phyloP scores from a whole-genome alignment of 257 asterid genomes.

The Nyctanthes arbortristis region DNA sequence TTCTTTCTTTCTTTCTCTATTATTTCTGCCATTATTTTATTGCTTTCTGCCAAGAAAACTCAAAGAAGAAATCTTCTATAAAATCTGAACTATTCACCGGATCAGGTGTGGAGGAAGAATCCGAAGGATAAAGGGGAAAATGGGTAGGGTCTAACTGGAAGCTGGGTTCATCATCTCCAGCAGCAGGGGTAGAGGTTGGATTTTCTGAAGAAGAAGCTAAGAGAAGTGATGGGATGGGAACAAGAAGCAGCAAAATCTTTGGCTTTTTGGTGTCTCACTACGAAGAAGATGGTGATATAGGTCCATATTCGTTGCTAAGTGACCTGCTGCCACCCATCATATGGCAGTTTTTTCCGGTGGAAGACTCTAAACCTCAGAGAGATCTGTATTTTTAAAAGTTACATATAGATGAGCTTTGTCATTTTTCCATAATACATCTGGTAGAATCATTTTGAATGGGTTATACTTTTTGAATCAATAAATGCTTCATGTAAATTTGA shows the following conservation, averaged over 20 bases:
- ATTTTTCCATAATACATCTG: too few relatives aligned
- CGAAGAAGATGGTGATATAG: slow-evolving; percentile 17
- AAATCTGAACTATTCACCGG: slow-evolving; percentile 53
- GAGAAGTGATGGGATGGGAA: neutral
- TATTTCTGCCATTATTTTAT: neutral
- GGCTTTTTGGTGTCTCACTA: slow-evolving; percentile 55
- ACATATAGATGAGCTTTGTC: too few relatives aligned
- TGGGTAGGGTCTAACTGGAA: slow-evolving; percentile 48
- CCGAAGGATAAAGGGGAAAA: slow-evolving; percentile 39
- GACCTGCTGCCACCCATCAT: slow-evolving; percentile 68
- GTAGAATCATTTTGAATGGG: too few relatives aligned
- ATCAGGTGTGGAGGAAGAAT: slow-evolving; percentile 34
- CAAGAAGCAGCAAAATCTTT: slow-evolving; percentile 47
- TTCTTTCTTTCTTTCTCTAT: too few relatives aligned
- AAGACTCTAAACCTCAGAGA: slow-evolving; percentile 58
- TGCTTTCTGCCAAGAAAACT: neutral
- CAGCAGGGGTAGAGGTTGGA: slow-evolving; percentile 42
- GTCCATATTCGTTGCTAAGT: slow-evolving; percentile 30
- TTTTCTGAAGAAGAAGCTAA: slow-evolving; percentile 40
- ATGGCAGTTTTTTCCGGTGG: slow-evolving; percentile 86
- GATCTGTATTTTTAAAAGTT: too few relatives aligned
- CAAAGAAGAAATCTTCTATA: slow-evolving; percentile 23
- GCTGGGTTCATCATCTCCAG: slow-evolving; percentile 46
- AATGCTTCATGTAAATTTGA: too few relatives aligned
- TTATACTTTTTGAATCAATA: too few relatives aligned